Base-by-base conservation (phyloP, 108 stramenopile species). In the Nitzschia sp. region DNA sequence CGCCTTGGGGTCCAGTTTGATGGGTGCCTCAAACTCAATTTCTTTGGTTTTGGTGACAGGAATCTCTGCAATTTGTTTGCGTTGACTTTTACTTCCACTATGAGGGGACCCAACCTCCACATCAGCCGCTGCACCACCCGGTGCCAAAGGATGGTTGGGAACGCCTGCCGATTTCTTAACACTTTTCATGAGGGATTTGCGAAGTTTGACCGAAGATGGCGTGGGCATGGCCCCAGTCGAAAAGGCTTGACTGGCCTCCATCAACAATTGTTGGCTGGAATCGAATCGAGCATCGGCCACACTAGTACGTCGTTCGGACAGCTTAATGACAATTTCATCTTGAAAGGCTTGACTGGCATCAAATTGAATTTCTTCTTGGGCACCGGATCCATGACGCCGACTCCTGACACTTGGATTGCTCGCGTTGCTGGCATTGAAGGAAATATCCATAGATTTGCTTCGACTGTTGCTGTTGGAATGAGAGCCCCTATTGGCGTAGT, bases 331-430 rank as follows among this genome's bases (percentile, higher is more conserved):
- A 12, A 50, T 0, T 0, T 37, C 22, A 37, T 53, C 20, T 37
- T 37, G 51, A 37, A 51, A 65, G 2, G 42, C 51, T 34, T 48
- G 50, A 25, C 53, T 67, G 53, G 53, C 66, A 67, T 67, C 66
- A 42, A 67, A 67, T 56, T 56, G 24, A 56, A 67, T 67, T 42
- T 67, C 66, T 56, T 69, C 54, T 11, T 37, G 26, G 6, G n/a
- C 46, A 48, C 37, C 29, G 50, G 29, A 26, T 17, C 19, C 53
- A 2, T 53, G n/a, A 11, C 53, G 24, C 38, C 46, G n/a, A 17
- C 46, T 53, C 1, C 29, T 34, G 29, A 34, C 29, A 34, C 29
- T 34, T 1, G 29, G 29, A 34, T 34, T 34, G 29, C 29, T 34
- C 3, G 29, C 29, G 29, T 34, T 34, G 29, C 29, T 34, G 29